Conservation (phyloP, 2,329 filamentous ascomycete species). For the Orbilia javanica region DNA sequence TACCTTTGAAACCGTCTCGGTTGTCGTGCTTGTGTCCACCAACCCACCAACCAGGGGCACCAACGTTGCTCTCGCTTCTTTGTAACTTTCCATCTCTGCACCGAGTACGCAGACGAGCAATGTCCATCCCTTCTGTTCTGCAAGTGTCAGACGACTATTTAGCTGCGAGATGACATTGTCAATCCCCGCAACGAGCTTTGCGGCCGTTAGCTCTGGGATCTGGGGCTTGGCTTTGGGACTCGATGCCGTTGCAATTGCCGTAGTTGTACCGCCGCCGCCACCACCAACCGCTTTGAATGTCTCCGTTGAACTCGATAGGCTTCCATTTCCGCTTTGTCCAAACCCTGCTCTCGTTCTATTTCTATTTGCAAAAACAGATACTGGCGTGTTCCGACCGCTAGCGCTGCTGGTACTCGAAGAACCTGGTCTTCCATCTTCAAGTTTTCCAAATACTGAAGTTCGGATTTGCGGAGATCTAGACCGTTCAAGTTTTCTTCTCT, state of each 20-base stretch:
- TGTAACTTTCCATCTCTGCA: conserved; percentile 77
- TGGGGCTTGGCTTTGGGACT: conserved; percentile 15
- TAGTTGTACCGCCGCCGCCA: neutral
- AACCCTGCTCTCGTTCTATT: conserved; percentile 36
- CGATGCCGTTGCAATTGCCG: neutral
- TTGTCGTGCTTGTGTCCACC: conserved; percentile 37
- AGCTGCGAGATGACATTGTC: conserved; percentile 55
- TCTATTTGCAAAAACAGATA: conserved; percentile 50
- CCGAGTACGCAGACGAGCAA: conserved; percentile 81
- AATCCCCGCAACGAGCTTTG: conserved; percentile 49
- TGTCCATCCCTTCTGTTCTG: conserved; percentile 78
- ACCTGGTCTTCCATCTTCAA: conserved; percentile 67
- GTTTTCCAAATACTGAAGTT: conserved; percentile 69
- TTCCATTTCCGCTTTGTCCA: conserved; percentile 48
- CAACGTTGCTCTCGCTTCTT: conserved; percentile 66
- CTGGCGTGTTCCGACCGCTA: conserved; percentile 50
- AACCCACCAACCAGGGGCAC: conserved; percentile 42
- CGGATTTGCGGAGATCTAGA: conserved; percentile 68
- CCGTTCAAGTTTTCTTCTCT: conserved; percentile 59
- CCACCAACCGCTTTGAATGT: conserved; percentile 40
- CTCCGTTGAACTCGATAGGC: conserved; percentile 50
- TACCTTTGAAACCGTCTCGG: conserved; percentile 25
- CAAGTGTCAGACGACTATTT: conserved; percentile 68
- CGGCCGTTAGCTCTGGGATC: conserved; percentile 46
- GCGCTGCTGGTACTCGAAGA: conserved; percentile 48